Conservation (phyloP, 2,329 filamentous ascomycete genomes). For the Escovopsis weberi region DNA sequence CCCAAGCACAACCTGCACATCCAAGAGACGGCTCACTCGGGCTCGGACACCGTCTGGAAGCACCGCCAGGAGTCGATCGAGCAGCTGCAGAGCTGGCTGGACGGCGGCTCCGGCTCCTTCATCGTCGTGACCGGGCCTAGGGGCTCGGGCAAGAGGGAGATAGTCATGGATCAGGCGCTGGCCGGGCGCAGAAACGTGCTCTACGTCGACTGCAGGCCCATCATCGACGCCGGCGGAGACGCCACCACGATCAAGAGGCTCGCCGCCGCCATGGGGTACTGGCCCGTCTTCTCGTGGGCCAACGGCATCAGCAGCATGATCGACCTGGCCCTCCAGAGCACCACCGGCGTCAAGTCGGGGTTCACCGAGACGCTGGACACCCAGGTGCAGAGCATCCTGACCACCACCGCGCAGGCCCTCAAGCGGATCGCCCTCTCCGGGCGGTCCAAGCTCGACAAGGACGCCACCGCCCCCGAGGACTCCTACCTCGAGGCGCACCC, state of each 20-base stretch:
- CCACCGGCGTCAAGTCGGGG: slow-evolving; percentile 84
- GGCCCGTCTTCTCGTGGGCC: slow-evolving; percentile 90
- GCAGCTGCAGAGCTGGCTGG: slow-evolving; percentile 70
- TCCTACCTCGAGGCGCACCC: slow-evolving; percentile 85
- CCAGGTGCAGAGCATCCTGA: slow-evolving; percentile 78
- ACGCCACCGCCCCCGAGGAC: slow-evolving; percentile 60
- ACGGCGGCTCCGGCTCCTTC: slow-evolving; percentile 81
- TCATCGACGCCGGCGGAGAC: slow-evolving; percentile 83
- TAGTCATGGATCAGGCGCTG: slow-evolving; percentile 74
- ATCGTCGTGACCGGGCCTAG: slow-evolving; percentile 86
- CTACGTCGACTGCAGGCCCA: slow-evolving; percentile 82
- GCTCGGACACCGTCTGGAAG: slow-evolving; percentile 72
- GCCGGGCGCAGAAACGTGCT: slow-evolving; percentile 63
- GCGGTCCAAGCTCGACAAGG: slow-evolving; percentile 58
- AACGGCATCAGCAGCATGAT: slow-evolving; percentile 88
- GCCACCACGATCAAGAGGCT: slow-evolving; percentile 70
- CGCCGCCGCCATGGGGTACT: slow-evolving; percentile 73
- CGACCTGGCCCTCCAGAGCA: slow-evolving; percentile 84
- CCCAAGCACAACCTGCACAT: slow-evolving; percentile 37
- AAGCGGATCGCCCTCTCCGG: slow-evolving; percentile 60
- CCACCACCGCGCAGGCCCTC: slow-evolving; percentile 66
- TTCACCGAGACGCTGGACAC: slow-evolving; percentile 88
- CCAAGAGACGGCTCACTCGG: slow-evolving; percentile 30
- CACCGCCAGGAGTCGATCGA: slow-evolving; percentile 72
- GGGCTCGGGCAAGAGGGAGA: slow-evolving; percentile 79